Base-by-base conservation (phyloP, 2,329 filamentous ascomycete species). In the Tolypocladium sp. region DNA sequence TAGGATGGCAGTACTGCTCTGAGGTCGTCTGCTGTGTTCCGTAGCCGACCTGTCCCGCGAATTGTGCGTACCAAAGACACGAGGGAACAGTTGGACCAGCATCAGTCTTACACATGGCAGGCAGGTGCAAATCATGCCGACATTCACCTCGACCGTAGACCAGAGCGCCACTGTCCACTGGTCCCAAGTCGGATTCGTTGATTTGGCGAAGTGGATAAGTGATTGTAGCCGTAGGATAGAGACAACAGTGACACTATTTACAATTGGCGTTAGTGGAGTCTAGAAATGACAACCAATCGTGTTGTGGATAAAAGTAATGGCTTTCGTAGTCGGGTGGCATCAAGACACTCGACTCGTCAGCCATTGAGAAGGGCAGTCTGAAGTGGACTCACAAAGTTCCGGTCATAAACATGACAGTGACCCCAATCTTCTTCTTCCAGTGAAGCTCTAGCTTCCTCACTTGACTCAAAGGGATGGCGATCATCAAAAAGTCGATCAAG, bases 391-490 rank as follows among this genome's bases (percentile, higher is more conserved):
- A 59, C 58, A 60, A 57, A 8, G 30, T 35, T 17, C 59, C 59
- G 25, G 42, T 51, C 30, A 60, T 9, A 20, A 60, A 60, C 59
- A 60, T 60, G 51, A 60, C 22, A 44, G 33, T 25, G 20, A 55
- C 59, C 20, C 56, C 56, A 2, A 58, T 7, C 59, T 60, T 60
- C 51, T 60, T 58, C 37, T 60, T 60, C 56, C 59, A 57, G 41
- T 57, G 56, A 8, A 60, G 59, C 17, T 56, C 42, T 4, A 57
- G 56, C 15, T 44, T 46, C 15, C 51, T n/a, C 13, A 60, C 33
- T 37, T 57, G 51, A 44, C 41, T 57, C 25, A 60, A 52, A 5
- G 59, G 51, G 13, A 60, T 49, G 20, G 52, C 27, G 22, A 60
- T 53, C 49, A 60, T 56, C 59, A 55, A 60, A 6, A 60, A 0